Percentiles rank a stretch among this genome's conserved stretches.
phyloP scores from a whole-genome alignment of 2,329 filamentous ascomycete genomes.

The Pseudocercospora cruenta region DNA sequence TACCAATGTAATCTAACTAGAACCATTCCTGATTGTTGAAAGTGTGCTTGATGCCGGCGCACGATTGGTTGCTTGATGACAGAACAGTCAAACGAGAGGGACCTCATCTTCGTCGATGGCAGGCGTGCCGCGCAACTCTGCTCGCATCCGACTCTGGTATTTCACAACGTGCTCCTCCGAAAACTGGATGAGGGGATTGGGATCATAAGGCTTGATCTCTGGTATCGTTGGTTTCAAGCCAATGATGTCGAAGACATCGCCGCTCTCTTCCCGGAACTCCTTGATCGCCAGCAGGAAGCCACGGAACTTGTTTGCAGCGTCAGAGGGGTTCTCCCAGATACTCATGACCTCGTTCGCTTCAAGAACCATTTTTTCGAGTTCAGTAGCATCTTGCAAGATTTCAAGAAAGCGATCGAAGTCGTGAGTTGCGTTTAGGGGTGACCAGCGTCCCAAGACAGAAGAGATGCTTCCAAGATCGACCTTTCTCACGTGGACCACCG shows the following conservation, averaged over 20 bases:
- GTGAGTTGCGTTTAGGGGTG: not conserved
- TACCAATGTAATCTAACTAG: not conserved
- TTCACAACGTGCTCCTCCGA: not conserved
- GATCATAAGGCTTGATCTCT: not conserved
- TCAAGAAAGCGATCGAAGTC: not conserved
- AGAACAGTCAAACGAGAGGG: not conserved
- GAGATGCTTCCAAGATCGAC: not conserved
- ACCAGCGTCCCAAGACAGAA: not conserved
- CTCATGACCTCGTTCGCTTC: not conserved
- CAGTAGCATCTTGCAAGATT: not conserved
- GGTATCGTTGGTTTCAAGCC: not conserved
- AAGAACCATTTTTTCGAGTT: not conserved
- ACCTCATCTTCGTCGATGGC: not conserved
- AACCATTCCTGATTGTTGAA: not conserved
- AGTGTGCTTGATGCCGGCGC: not conserved
- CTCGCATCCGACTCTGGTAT: not conserved
- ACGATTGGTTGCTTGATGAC: not conserved
- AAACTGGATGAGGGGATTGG: not conserved
- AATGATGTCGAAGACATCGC: not conserved
- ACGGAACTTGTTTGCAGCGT: not conserved
- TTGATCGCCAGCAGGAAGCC: not conserved
- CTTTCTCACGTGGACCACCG: not conserved
- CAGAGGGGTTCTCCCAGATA: not conserved
- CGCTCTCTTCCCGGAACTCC: not conserved
- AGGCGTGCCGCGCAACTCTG: not conserved